Evolutionary conservation across 331 rosid genomes (phyloP), one percentile per base, ranked within the genome.

Genomic region (Malus hybrid): DNA sequence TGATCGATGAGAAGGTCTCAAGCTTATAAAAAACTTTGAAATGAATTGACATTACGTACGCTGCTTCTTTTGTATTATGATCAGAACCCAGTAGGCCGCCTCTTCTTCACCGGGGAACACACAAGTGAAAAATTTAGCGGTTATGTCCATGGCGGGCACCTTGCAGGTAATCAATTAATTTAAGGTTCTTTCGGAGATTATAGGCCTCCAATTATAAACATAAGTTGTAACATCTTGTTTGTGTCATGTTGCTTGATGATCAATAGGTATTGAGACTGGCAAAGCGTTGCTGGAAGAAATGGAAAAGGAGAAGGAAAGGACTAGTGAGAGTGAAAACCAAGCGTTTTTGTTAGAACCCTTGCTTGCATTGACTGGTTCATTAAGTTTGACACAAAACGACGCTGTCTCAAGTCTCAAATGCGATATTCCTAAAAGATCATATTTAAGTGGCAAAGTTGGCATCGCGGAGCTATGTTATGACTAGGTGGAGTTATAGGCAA

Each of bases 121-220:
- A 91, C 98, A 0, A 91, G 96, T 56, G 97, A 89, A 80, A 90
- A 75, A 77, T 94, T 87, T 75, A 91, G 83, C 19, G 98, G 98
- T 33, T 94, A 94, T 55, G 98, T 94, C 67, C 98, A 88, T 36
- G 98, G 98, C 20, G 98, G 90, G 75, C 87, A 88, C 87, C 95
- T 94, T 11, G 82, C 98, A 57, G 96, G 96, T 86, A 72, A 71
- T 75, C 15, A 66, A 72, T 3, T n/a, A 10, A 6, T 58, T 26
- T 6, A 30, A 39, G 3, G 13, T 29, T 7, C 3, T 22, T 32
- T 57, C 4, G 74, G 16, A 29, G 63, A 19, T 53, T 56, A n/a
- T 32, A n/a, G 18, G 13, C 19, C 18, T 30, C 11, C 12, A 39
- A 8, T 44, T 32, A 29, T n/a, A 8, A 61, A 20, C n/a, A 50